Conservation (phyloP, 768 basidiomycete species). For the Rickenella mellea region DNA sequence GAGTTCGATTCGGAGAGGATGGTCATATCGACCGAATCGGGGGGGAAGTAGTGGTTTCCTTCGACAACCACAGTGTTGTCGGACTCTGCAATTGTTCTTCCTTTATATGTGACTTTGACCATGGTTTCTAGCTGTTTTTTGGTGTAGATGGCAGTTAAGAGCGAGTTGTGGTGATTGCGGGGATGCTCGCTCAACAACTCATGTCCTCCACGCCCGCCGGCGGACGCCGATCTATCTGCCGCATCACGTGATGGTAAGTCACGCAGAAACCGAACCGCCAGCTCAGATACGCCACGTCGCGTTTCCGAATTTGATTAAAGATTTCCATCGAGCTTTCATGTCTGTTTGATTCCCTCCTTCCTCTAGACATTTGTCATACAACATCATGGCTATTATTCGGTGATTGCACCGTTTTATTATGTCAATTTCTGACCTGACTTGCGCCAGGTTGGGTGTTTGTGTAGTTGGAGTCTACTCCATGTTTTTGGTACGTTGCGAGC, state of each 20-base stretch:
- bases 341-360: neutral
- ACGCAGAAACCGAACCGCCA: too few species aligned
- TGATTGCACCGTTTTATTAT: too few species aligned
- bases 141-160: too few species aligned
- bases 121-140: slow-evolving; percentile 4
- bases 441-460: slow-evolving; percentile 57
- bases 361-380: neutral
- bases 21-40: slow-evolving; percentile 34
- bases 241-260: too few species aligned
- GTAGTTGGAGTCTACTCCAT: slow-evolving; percentile 86
- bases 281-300: too few species aligned
- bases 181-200: too few species aligned
- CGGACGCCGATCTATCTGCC: too few species aligned
- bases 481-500: slow-evolving; percentile 60
- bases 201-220: too few species aligned
- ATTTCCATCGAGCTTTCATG: too few species aligned
- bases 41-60: slow-evolving; percentile 69
- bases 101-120: slow-evolving; percentile 45
- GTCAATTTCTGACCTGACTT: neutral
- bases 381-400: too few species aligned
- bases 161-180: too few species aligned
- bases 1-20: slow-evolving; percentile 44
- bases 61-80: slow-evolving; percentile 48
- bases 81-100: slow-evolving; percentile 47
- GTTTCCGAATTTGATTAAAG: too few species aligned